Conservation (phyloP, 2,329 filamentous ascomycete genomes). For the Ophiocordyceps camponoti-saundersi region DNA sequence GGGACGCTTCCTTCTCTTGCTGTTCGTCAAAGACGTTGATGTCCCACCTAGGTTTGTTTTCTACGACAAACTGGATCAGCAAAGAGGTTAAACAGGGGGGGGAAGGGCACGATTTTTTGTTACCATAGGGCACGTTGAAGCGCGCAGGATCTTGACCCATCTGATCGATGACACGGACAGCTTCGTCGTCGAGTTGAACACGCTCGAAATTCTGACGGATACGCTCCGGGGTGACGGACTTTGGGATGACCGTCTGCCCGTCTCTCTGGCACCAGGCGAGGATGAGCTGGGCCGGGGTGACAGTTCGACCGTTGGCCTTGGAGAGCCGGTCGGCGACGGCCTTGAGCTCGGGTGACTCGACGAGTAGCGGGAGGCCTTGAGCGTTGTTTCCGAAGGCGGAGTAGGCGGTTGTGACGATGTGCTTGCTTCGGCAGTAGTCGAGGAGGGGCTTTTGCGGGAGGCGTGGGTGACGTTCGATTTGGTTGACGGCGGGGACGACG, state of each 20-base stretch:
- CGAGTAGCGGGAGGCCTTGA: conserved; percentile 29
- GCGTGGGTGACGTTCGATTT: conserved; percentile 52
- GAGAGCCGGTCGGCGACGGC: conserved; percentile 33
- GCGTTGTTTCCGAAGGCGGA: conserved; percentile 35
- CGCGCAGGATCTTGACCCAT: conserved; percentile 35
- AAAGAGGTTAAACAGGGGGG: neutral
- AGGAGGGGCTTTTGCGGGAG: conserved; percentile 38
- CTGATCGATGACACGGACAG: conserved; percentile 42
- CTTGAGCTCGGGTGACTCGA: conserved; percentile 38
- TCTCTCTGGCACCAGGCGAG: conserved; percentile 41
- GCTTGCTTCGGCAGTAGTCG: conserved; percentile 42
- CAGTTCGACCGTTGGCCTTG: conserved; percentile 15
- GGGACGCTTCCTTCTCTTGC: conserved; percentile 29
- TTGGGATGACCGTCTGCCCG: conserved; percentile 58
- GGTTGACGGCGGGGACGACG: conserved; percentile 45
- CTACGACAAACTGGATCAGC: neutral
- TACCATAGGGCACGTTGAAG: conserved; percentile 24
- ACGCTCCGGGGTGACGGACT: conserved; percentile 50
- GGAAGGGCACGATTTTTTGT: conserved; percentile 14
- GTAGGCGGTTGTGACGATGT: conserved; percentile 51
- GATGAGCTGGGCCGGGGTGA: conserved; percentile 27
- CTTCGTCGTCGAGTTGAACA: conserved; percentile 39
- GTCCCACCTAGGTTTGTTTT: conserved; percentile 35
- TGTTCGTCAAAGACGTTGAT: conserved; percentile 38
- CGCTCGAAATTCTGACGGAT: conserved; percentile 57